These are phyloP conservation scores for Daldinia eschscholtzii DNA, from an alignment of 2,329 filamentous ascomycete genomes.

Conservation along the genomic window DNA sequence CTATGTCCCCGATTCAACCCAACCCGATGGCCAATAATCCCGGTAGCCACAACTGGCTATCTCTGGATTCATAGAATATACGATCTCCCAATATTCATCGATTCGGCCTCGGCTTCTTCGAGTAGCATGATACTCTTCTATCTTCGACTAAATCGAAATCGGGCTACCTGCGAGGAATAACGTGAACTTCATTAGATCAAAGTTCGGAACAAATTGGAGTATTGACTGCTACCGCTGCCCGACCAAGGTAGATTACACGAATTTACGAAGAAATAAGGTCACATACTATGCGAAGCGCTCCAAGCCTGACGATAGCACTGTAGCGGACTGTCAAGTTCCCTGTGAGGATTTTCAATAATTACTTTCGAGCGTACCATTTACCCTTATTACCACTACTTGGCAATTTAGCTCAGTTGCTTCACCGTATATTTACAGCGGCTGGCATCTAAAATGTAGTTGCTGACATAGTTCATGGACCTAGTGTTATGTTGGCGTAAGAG, in stretches of 20 bases:
- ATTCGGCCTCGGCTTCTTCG: neutral
- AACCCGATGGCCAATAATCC: neutral
- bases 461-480: neutral
- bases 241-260: neutral
- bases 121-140: neutral
- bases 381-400: neutral
- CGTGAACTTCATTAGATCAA: neutral
- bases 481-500: neutral
- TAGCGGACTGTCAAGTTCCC: neutral
- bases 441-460: neutral
- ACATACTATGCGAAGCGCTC: neutral
- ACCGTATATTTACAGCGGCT: neutral
- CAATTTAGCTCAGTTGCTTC: neutral
- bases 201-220: neutral
- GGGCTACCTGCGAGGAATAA: neutral
- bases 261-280: neutral
- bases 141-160: neutral
- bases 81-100: slow-evolving; percentile 9
- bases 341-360: neutral
- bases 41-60: neutral
- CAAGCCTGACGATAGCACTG: neutral
- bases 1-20: neutral
- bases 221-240: no score
- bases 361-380: neutral
- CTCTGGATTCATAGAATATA: neutral